These are phyloP conservation scores for Tephrocybe rancida DNA, from an alignment of 768 basidiomycete genomes.

Conservation along the genomic window DNA sequence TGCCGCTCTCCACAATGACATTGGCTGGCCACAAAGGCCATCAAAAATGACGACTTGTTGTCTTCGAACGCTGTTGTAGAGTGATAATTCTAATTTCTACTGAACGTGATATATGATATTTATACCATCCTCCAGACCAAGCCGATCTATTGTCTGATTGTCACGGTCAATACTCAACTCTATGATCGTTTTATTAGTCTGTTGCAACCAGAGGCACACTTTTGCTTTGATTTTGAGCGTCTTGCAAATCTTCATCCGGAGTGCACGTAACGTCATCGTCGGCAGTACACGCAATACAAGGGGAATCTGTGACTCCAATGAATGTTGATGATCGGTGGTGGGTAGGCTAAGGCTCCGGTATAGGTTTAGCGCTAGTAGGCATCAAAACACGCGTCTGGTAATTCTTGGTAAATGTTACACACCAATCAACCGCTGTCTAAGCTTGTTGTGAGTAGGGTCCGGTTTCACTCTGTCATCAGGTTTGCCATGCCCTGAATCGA, in stretches of 20 bases:
- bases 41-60: no score
- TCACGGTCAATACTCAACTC: constrained; percentile 52
- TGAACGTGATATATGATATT: constrained; percentile 42
- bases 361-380: constrained; percentile 13
- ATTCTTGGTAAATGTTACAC: constrained; percentile 18
- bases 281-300: constrained; percentile 59
- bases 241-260: constrained; percentile 69
- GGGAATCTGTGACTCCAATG: constrained; percentile 22
- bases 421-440: constrained; percentile 68
- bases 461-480: constrained; percentile 38
- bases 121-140: constrained; percentile 65
- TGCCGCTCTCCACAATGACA: no score
- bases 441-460: constrained; percentile 44
- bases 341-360: constrained; percentile 9
- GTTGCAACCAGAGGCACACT: constrained; percentile 56
- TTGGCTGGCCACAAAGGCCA: no score
- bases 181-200: constrained; percentile 49
- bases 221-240: constrained; percentile 34
- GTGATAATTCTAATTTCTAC: no score
- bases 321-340: background rate
- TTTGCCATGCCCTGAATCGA: constrained; percentile 55
- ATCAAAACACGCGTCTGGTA: constrained; percentile 1
- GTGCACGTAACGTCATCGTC: constrained; percentile 64
- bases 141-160: constrained; percentile 63
- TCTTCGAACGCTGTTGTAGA: no score